A percentile compares a stretch with the other conserved stretches of the same genome.
Conservation (phyloP, 1,139 yeast genomes). For the Williopsis jadinii region DNA sequence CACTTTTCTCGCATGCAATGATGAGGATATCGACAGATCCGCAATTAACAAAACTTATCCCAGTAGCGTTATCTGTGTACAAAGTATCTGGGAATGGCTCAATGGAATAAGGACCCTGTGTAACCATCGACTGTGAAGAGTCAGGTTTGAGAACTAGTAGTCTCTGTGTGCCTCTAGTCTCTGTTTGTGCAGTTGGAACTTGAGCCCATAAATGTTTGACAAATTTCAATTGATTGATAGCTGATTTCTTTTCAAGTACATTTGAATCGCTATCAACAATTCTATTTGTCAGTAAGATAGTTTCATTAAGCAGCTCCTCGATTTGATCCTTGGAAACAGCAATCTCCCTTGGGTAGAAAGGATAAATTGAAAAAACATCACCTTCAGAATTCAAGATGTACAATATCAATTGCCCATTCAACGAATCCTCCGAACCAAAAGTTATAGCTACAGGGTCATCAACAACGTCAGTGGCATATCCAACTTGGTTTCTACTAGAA, state of each 20-base stretch:
- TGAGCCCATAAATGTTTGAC: conserved; percentile 22
- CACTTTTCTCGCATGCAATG: conserved; percentile 8
- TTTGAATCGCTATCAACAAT: conserved; percentile 12
- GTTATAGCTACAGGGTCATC: conserved; percentile 36
- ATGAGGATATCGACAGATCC: conserved; percentile 8
- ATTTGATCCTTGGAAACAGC: conserved; percentile 29
- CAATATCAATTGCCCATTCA: conserved; percentile 37
- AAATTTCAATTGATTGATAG: conserved; percentile 26
- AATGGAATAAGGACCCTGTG: conserved; percentile 48
- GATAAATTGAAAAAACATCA: conserved; percentile 48
- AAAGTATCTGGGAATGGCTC: conserved; percentile 37
- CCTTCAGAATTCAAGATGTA: conserved; percentile 45
- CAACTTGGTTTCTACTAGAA: conserved; percentile 22
- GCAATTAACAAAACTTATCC: conserved; percentile 7
- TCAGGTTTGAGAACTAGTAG: conserved; percentile 5
- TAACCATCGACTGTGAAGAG: neutral
- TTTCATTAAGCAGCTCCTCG: conserved; percentile 35
- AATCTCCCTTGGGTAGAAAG: conserved; percentile 42
- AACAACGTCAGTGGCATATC: conserved; percentile 22
- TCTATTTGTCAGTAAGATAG: conserved; percentile 27
- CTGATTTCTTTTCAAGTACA: conserved; percentile 16
- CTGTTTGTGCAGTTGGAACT: conserved; percentile 12
- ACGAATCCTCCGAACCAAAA: conserved; percentile 37
- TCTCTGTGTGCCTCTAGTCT: conserved; percentile 9
- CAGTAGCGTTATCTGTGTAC: conserved; percentile 20